Base-by-base conservation (phyloP, 768 basidiomycete species). In the Suillus tomentosus region DNA sequence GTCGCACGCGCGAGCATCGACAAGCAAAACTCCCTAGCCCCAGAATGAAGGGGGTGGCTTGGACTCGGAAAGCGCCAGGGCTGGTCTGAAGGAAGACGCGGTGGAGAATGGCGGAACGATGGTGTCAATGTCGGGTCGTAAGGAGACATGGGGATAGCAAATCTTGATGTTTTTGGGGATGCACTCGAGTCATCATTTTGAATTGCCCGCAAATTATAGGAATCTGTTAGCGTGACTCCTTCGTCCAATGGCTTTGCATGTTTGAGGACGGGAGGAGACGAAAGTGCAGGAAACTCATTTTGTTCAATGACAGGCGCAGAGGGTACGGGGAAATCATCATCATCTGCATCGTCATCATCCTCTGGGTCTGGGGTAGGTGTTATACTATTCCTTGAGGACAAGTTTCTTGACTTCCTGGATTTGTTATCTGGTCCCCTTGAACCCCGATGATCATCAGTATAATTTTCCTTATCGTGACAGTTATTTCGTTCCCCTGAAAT, bases 41-140 rank as follows among this genome's bases (percentile, higher is more conserved):
- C 81, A 19, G 85, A 87, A 73, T 91, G 88, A 48, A 92, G 76
- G 2, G 90, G 90, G 70, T 93, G 90, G 63, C 88, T 90, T 13
- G 90, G 90, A 69, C 90, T 92, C 9, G 89, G 86, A 71, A 87
- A 91, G 43, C 89, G 85, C 91, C 91, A 93, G 3, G 91, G 91
- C 65, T 92, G 91, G 68, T 91, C 88, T 19, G 87, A 90, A 7
- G 90, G 89, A 27, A 88, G 84, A 11, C 85, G 88, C 0, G 87
- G 84, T 19, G 90, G 88, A 11, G 89, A 91, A 74, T 92, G 90
- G 45, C 89, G 85, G 74, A 92, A 92, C 5, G 90, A 84, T 0
- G 91, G 91, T 0, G 91, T 91, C 40, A 84, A 78, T 15, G 85
- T 80, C 42, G 91, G 91, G 71, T 93, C 84, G 64, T 92, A 93